A percentile compares a stretch with the other conserved stretches of the same genome.
Evolutionary conservation across 139 green algal species (phyloP).

Genomic region (Marvania coccoides): DNA sequence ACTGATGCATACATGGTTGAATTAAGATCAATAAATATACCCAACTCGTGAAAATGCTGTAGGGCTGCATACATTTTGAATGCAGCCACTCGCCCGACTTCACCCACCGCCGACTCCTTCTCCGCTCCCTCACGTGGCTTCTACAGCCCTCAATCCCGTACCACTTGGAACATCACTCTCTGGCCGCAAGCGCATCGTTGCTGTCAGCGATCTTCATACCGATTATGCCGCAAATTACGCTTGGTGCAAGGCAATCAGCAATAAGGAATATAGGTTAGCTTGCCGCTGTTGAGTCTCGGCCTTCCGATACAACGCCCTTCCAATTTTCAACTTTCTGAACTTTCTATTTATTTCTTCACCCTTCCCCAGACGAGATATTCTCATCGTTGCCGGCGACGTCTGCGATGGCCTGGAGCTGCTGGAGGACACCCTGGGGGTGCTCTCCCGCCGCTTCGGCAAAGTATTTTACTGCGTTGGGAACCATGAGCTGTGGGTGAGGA

Average conservation of each 20-base stretch:
- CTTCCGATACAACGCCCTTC: background rate
- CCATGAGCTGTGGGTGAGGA: constrained; percentile 60
- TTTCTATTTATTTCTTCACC: too few relatives aligned
- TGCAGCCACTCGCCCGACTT: too few relatives aligned
- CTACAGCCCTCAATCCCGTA: too few relatives aligned
- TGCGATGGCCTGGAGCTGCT: constrained; percentile 47
- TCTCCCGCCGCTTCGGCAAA: constrained; percentile 28
- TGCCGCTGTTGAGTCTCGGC: background rate
- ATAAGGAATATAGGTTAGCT: background rate
- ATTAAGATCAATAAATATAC: too few relatives aligned
- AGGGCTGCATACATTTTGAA: too few relatives aligned
- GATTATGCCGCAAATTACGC: constrained; percentile 16
- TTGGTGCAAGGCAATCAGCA: background rate
- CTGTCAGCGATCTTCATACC: constrained; percentile 18
- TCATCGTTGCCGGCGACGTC: constrained; percentile 66
- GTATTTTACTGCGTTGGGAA: constrained; percentile 67
- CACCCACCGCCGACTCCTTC: too few relatives aligned
- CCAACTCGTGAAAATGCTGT: too few relatives aligned
- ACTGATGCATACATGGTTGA: too few relatives aligned
- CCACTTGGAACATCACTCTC: too few relatives aligned
- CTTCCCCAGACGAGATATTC: constrained; percentile 23
- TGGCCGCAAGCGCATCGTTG: too few relatives aligned
- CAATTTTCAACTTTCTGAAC: background rate
- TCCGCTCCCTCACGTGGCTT: too few relatives aligned
- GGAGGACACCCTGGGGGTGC: constrained; percentile 30